phyloP scores from a whole-genome alignment of 176 grass and related monocot species.

The Puya raimondii region DNA sequence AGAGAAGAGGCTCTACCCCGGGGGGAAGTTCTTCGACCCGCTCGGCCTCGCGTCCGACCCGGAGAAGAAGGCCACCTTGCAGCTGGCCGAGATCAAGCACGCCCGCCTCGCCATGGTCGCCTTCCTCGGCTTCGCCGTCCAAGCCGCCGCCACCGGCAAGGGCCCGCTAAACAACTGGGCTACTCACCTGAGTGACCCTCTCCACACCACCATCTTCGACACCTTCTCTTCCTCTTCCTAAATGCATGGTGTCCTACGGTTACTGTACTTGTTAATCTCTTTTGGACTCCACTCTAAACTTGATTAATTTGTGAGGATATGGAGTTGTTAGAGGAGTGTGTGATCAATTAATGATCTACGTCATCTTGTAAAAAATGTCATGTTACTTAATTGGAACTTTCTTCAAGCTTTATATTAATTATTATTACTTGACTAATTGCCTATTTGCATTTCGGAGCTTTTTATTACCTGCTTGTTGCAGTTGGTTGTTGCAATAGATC shows the following conservation, averaged over 20 bases:
- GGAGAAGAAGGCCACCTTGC: constrained; percentile 76
- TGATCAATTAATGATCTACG: too few relatives aligned
- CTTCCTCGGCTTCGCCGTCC: constrained; percentile 90
- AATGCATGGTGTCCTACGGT: not conserved
- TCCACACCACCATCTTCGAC: constrained; percentile 99
- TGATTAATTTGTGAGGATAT: too few relatives aligned
- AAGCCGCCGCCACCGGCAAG: constrained; percentile 96
- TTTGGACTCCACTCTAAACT: too few relatives aligned
- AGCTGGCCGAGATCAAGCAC: constrained; percentile 99
- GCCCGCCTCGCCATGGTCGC: constrained; percentile 97
- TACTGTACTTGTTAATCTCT: too few relatives aligned
- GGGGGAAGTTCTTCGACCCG: constrained; percentile 83
- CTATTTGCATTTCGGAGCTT: too few relatives aligned
- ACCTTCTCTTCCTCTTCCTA: constrained; percentile 65
- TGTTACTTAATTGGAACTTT: too few relatives aligned
- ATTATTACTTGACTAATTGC: too few relatives aligned
- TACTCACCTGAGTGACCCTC: constrained; percentile 95
- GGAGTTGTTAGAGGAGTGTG: too few relatives aligned
- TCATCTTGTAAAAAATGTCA: too few relatives aligned
- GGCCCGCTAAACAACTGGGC: constrained; percentile 98
- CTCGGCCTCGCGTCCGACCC: constrained; percentile 78
- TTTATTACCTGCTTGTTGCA: too few relatives aligned
- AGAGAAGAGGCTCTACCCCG: constrained; percentile 89
- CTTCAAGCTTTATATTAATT: too few relatives aligned
- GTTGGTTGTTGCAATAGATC: too few relatives aligned